Base-by-base conservation (phyloP, 441 rosid species). In the Cnidoscolus chayamansa region DNA sequence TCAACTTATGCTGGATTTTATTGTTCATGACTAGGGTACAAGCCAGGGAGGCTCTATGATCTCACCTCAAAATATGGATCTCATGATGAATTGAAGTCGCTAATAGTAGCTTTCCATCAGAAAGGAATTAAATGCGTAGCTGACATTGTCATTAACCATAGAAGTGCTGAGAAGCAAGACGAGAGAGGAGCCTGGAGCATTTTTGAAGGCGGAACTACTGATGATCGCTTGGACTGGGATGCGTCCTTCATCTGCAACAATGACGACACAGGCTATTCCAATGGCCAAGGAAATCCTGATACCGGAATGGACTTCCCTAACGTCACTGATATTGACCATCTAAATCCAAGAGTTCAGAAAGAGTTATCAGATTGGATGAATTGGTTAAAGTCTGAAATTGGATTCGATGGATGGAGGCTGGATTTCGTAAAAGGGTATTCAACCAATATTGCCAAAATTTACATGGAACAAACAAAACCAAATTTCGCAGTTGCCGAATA, bases 351-450 rank as follows among this genome's bases (percentile, higher is more conserved):
- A 49, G 93, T 84, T 30, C 93, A 88, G 59, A 81, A 35, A 1
- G 95, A 89, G 78, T 71, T 93, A 65, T 84, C 97, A 0, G 92
- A 84, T 50, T 93, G 97, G 98, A 87, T 90, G 97, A 93, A 88
- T 20, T 93, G 98, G 98, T 64, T 93, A 8, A 93, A 89, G 63
- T 65, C 85, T 3, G 93, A 88, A 3, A 82, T 88, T 2, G 94
- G 97, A 19, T 93, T 88, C 67, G 77, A 79, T 25, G 93, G 98
- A 58, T 91, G 94, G 94, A 72, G 97, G 70, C 87, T 89, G 54
- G 98, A 91, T 70, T 89, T 85, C 8, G 96, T 84, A 0, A 75
- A 63, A 68, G 97, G 97, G 4, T 93, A 81, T 40, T 88, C 92
- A 49, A 68, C 97, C 1, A 76, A 80, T 25, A 72, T 87, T 54